phyloP scores from a whole-genome alignment of 495 filamentous ascomycete genomes.

The Glutinoglossum americanum region DNA sequence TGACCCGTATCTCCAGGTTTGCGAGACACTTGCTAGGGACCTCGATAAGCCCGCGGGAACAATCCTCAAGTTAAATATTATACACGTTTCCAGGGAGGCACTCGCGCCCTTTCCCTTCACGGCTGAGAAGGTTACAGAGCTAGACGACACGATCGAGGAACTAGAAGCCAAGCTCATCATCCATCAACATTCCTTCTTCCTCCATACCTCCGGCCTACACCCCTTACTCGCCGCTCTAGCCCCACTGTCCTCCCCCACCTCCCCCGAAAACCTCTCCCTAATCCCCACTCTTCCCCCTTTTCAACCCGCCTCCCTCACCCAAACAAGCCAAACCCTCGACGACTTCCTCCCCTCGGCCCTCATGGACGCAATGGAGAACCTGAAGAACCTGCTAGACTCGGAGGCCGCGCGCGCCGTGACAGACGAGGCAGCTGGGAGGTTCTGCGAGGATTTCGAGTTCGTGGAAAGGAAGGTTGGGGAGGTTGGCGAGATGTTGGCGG shows the following conservation, averaged over 20 bases:
- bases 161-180: conserved; percentile 26
- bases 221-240: conserved; percentile 43
- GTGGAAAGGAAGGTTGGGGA: conserved; percentile 49
- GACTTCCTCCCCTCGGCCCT: conserved; percentile 80
- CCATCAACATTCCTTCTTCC: conserved; percentile 44
- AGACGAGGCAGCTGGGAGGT: conserved; percentile 63
- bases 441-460: conserved; percentile 80
- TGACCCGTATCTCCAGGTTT: conserved; percentile 62
- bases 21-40: conserved; percentile 42
- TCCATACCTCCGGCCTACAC: conserved; percentile 50
- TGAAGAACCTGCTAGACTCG: conserved; percentile 49
- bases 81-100: conserved; percentile 31
- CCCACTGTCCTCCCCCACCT: conserved; percentile 21
- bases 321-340: conserved; percentile 59
- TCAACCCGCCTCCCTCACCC: conserved; percentile 36
- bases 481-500: conserved; percentile 26
- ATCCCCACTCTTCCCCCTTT: conserved; percentile 36
- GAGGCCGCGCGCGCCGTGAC: conserved; percentile 51
- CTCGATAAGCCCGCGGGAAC: conserved; percentile 32
- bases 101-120: conserved; percentile 39
- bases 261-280: conserved; percentile 22
- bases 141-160: conserved; percentile 15
- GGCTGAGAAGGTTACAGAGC: conserved; percentile 13
- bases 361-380: conserved; percentile 70
- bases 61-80: conserved; percentile 72